Percentiles rank a stretch among this genome's conserved stretches.
phyloP scores from a whole-genome alignment of 768 basidiomycete genomes.

The Naematelia aurantialba region DNA sequence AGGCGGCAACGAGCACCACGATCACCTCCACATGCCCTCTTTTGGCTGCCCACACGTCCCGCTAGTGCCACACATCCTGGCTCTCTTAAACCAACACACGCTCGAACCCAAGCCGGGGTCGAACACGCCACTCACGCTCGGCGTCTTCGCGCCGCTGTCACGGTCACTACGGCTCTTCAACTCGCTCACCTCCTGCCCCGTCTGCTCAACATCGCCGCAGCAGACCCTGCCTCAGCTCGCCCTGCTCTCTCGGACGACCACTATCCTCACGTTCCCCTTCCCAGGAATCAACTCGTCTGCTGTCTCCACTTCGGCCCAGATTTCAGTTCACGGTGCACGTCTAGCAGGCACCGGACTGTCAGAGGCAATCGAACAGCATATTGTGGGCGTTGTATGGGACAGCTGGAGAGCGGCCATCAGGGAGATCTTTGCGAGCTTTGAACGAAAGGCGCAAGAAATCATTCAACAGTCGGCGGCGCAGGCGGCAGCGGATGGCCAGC shows the following conservation, averaged over 20 bases:
- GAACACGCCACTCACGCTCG: slow-evolving; percentile 40
- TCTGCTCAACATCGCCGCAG: slow-evolving; percentile 33
- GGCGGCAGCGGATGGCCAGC: background rate
- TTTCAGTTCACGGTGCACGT: slow-evolving; percentile 42
- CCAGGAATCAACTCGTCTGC: slow-evolving; percentile 36
- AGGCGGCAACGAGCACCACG: slow-evolving; percentile 8
- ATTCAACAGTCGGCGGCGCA: slow-evolving; percentile 15
- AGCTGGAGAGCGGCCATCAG: slow-evolving; percentile 39
- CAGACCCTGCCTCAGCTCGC: slow-evolving; percentile 47
- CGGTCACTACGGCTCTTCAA: slow-evolving; percentile 40
- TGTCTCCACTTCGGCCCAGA: slow-evolving; percentile 32
- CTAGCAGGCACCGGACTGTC: slow-evolving; percentile 39
- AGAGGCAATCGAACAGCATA: slow-evolving; percentile 44
- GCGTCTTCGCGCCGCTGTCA: slow-evolving; percentile 36
- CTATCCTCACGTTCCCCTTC: slow-evolving; percentile 44
- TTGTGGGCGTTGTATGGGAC: slow-evolving; percentile 45
- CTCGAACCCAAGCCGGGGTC: slow-evolving; percentile 43
- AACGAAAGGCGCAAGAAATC: slow-evolving; percentile 42
- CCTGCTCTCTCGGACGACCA: slow-evolving; percentile 39
- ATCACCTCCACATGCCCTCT: slow-evolving; percentile 5
- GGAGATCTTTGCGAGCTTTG: slow-evolving; percentile 37
- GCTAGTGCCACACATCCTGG: slow-evolving; percentile 40
- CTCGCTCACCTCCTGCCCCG: slow-evolving; percentile 29
- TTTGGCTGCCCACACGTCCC: slow-evolving; percentile 29
- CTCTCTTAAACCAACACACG: slow-evolving; percentile 28